Percentiles rank a stretch among this genome's conserved stretches.
phyloP scores from a whole-genome alignment of 2,329 filamentous ascomycete genomes.

The Aureobasidium sp. region DNA sequence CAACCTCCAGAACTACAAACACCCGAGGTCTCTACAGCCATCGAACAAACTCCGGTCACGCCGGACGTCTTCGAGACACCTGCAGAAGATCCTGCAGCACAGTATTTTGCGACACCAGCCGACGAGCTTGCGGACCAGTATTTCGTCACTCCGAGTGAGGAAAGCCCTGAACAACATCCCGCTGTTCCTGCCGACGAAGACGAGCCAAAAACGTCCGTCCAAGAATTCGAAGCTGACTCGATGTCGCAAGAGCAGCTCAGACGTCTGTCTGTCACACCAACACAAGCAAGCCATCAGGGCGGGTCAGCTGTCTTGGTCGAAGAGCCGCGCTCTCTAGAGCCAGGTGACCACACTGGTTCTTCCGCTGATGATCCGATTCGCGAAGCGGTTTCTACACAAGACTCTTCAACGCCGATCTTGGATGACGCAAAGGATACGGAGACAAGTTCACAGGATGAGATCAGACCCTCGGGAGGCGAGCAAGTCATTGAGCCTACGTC shows the following conservation, averaged over 20 bases:
- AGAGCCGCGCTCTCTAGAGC: background rate
- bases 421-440: background rate
- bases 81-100: background rate
- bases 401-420: background rate
- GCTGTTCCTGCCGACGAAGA: background rate
- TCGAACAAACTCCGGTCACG: background rate
- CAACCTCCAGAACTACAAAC: background rate
- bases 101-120: background rate
- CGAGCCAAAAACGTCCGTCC: background rate
- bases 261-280: background rate
- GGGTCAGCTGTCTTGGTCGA: background rate
- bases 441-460: background rate
- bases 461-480: background rate
- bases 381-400: background rate
- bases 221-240: background rate
- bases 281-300: background rate
- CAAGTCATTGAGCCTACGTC: background rate
- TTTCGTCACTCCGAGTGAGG: background rate
- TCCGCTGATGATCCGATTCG: background rate
- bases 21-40: background rate
- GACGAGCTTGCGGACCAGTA: background rate
- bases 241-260: background rate
- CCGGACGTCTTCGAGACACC: slow-evolving; percentile 8
- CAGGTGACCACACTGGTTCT: background rate
- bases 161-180: background rate